A percentile compares a stretch with the other conserved stretches of the same genome.
Evolutionary conservation across 371 early-diverging fungal species (phyloP).

Genomic region (Syncephalastrum contaminatum): DNA sequence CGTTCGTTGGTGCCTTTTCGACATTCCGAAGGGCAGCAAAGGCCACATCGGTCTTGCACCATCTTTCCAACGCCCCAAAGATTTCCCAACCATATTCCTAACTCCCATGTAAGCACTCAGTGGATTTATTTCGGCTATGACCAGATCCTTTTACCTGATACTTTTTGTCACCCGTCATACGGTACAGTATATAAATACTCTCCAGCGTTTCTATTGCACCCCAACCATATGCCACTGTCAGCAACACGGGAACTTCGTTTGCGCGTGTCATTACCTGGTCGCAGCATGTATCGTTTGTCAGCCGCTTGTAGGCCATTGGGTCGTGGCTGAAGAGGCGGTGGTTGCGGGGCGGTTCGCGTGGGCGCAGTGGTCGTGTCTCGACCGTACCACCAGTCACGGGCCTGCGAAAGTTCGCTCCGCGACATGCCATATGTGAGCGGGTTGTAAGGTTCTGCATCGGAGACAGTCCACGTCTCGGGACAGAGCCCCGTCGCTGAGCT

Average conservation of each 20-base stretch:
- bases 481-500: conserved; percentile 52
- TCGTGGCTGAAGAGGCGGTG: conserved; percentile 4
- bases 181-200: conserved; percentile 70
- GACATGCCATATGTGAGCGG: conserved; percentile 31
- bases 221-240: too few relatives aligned
- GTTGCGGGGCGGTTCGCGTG: conserved; percentile 1
- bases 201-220: conserved; percentile 69
- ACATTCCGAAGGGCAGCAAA: conserved; percentile 66
- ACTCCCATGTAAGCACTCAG: conserved; percentile 7
- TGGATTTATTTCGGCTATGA: neutral
- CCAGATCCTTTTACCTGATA: conserved; percentile 47
- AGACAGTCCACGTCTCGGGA: conserved; percentile 50
- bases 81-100: conserved; percentile 74
- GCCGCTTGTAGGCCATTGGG: conserved; percentile 9
- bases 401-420: conserved; percentile 10
- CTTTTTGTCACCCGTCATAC: conserved; percentile 70
- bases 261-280: conserved; percentile 21
- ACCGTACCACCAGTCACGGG: conserved; percentile 38
- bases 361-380: neutral
- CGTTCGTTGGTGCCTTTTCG: conserved; percentile 26
- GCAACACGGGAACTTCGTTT: too few relatives aligned
- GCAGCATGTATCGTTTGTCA: conserved; percentile 17
- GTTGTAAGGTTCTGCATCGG: conserved; percentile 26
- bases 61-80: conserved; percentile 67
- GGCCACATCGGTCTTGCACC: conserved; percentile 57